Base-by-base conservation (phyloP, 2,329 filamentous ascomycete genomes). In the Neofusicoccum cordaticola region DNA sequence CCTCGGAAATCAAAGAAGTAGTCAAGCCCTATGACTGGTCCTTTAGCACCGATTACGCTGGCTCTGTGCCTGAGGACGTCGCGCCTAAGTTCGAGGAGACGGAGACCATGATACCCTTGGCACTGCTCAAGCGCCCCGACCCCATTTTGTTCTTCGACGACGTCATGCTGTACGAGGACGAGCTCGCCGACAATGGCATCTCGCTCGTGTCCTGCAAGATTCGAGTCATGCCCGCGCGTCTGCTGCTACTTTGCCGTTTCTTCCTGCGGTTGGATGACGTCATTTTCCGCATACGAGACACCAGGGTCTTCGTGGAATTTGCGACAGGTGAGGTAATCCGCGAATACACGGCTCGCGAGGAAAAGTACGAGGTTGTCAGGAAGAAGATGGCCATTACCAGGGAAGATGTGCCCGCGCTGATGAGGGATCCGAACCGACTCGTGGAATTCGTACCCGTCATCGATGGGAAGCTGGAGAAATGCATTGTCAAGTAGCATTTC, bases 1-100 rank as follows among this genome's bases (percentile, higher is more conserved):
- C 93, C 68, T 86, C 90, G 71, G 91, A 90, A 64, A 97, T 99
- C 75, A 92, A 92, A 74, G 92, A 97, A 74, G 89, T 97, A 31
- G 92, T 99, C 63, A 93, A 93, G 80, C 93, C 94, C 2, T 99
- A 96, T 76, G 95, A 99, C 80, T 99, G 95, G 95, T 97, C 92
- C 67, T 99, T 98, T 80, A 95, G 88, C 69, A 97, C 94, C 41
- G 85, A 89, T 69, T 99, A 97, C 78, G 85, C 84, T 64, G 95
- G 95, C 58, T 92, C 90, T 3, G 79, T 89, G 15, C 31, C 48
- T 13, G n/a, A 48, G 2, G 61, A 68, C 22, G 19, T 41, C 17
- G 9, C 52, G n/a, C 64, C 65, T 15, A 31, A 44, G 4, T 83
- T 86, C 65, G 57, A 79, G 63, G 71, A 79, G 17, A 80, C 80